A percentile compares a stretch with the other conserved stretches of the same genome.
phyloP scores from a whole-genome alignment of 176 grass and related monocot species.

The Avena sativa region DNA sequence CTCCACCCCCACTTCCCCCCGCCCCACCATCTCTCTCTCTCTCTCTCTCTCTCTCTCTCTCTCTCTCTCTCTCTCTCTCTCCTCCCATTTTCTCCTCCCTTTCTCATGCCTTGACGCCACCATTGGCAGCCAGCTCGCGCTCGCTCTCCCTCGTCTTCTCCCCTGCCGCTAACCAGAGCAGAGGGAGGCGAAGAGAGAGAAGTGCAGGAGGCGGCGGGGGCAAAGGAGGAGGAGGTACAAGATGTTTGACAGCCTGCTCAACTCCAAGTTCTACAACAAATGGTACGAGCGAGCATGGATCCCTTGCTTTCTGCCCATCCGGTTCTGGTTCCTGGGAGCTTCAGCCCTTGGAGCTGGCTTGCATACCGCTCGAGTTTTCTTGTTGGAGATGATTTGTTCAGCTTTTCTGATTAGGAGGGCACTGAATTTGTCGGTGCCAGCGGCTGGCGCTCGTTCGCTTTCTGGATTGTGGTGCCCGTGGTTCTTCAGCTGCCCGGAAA shows the following conservation, averaged over 20 bases:
- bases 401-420: neutral
- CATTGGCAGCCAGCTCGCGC: conserved; percentile 49
- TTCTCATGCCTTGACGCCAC: conserved; percentile 60
- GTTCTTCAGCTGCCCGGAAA: conserved; percentile 26
- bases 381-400: conserved; percentile 1
- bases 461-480: neutral
- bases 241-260: conserved; percentile 78
- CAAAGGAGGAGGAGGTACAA: conserved; percentile 12
- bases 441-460: neutral
- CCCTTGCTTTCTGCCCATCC: neutral
- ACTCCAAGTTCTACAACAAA: conserved; percentile 88
- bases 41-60: neutral
- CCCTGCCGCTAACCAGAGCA: conserved; percentile 22
- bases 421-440: neutral
- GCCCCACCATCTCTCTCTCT: conserved; percentile 26
- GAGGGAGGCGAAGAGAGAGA: conserved; percentile 13
- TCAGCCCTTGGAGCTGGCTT: neutral
- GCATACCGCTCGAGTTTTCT: too few relatives aligned
- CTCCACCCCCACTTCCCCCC: conserved; percentile 19
- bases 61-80: neutral
- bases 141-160: conserved; percentile 22
- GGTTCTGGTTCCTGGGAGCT: conserved; percentile 23
- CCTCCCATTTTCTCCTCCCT: conserved; percentile 30
- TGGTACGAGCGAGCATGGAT: conserved; percentile 38
- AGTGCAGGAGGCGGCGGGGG: neutral